Evolutionary conservation across 2,329 filamentous ascomycete genomes (phyloP).

Genomic region (Xylaria sp.): DNA sequence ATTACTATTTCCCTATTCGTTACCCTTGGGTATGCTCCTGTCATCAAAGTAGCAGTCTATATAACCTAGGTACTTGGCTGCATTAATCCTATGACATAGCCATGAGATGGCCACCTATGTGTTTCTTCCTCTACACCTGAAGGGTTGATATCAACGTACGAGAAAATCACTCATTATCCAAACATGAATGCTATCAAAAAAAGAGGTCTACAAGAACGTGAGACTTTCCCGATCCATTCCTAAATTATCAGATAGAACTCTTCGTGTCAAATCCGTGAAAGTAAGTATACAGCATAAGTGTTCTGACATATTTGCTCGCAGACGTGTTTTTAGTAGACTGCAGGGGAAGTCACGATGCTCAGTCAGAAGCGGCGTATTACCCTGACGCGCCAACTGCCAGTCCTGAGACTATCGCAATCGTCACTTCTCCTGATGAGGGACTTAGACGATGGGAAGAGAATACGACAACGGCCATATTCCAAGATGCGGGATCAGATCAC

Average conservation of each 20-base stretch:
- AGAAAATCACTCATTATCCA: not conserved
- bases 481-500: not conserved
- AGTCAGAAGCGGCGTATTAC: constrained; percentile 24
- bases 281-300: not conserved
- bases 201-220: not conserved
- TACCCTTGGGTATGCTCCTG: not conserved
- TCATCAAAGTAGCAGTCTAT: not conserved
- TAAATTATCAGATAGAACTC: not conserved
- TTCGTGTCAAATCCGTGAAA: not conserved
- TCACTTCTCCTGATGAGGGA: constrained; percentile 13
- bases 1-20: not conserved
- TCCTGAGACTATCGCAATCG: constrained; percentile 12
- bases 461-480: constrained; percentile 16
- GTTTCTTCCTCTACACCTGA: not conserved
- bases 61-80: not conserved
- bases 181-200: not conserved
- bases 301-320: not conserved
- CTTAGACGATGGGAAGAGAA: constrained; percentile 8
- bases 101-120: not conserved
- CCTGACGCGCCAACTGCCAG: not conserved
- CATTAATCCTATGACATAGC: not conserved
- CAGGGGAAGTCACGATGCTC: not conserved
- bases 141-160: not conserved
- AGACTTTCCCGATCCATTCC: not conserved
- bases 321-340: constrained; percentile 11